Conservation (phyloP, 2,329 filamentous ascomycete species). For the Botrytis fabae region DNA sequence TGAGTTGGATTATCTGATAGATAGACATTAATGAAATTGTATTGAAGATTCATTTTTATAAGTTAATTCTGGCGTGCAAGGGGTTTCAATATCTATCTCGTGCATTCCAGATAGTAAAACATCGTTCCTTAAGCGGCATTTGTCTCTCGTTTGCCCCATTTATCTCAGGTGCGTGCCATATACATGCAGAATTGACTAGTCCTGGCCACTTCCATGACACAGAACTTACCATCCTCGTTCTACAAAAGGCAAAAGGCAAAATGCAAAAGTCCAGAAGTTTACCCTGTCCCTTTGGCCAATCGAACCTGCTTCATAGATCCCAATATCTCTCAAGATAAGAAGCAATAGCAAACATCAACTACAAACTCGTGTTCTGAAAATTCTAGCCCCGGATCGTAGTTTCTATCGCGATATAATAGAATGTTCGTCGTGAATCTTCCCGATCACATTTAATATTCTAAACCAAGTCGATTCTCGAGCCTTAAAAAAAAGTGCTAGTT, state of each 20-base stretch:
- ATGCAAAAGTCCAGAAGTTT: no score
- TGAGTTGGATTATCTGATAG: neutral
- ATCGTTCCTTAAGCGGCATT: neutral
- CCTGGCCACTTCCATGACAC: neutral
- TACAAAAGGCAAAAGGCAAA: neutral
- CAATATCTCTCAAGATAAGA: neutral
- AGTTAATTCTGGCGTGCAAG: neutral
- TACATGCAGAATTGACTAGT: neutral
- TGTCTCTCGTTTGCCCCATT: neutral
- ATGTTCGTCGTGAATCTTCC: neutral
- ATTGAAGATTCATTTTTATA: neutral
- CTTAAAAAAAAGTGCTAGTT: neutral
- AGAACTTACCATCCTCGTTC: neutral
- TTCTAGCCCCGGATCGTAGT: fast-evolving
- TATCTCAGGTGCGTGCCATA: neutral
- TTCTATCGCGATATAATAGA: neutral
- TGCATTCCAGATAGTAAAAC: neutral
- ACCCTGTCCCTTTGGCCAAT: neutral
- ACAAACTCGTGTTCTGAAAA: neutral
- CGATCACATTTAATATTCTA: neutral
- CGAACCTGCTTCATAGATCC: neutral
- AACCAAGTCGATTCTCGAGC: neutral
- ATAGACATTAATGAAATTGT: neutral
- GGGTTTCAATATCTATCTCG: neutral
- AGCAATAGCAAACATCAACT: neutral